phyloP scores from a whole-genome alignment of 345 rosid species.

The Ricinus communis region DNA sequence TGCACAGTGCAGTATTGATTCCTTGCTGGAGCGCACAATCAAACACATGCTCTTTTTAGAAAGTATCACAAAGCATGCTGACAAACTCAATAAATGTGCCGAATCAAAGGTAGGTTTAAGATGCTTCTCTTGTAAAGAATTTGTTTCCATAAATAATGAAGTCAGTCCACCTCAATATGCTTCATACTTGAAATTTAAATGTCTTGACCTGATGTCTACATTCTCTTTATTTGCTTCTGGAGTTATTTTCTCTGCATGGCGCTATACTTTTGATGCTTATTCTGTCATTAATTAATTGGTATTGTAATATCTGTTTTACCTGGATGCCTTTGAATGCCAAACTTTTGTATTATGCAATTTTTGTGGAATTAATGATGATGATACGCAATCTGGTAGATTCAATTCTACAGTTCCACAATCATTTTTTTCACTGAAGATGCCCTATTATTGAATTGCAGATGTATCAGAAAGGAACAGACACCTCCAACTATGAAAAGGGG shows the following conservation, averaged over 20 bases:
- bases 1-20: conserved; percentile 94
- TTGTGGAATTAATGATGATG: background rate
- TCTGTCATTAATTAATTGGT: too few species aligned
- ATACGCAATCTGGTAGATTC: background rate
- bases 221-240: background rate
- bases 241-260: background rate
- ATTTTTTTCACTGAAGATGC: background rate
- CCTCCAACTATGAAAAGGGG: conserved; percentile 51
- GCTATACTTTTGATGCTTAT: background rate
- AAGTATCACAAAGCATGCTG: conserved; percentile 83
- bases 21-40: conserved; percentile 91
- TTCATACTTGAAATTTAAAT: background rate
- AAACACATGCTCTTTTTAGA: conserved; percentile 88
- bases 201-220: conserved; percentile 7
- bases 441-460: conserved; percentile 44
- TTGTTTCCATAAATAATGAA: conserved; percentile 12
- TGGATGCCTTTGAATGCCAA: background rate
- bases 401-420: background rate
- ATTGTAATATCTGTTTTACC: too few species aligned
- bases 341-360: background rate
- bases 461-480: conserved; percentile 55
- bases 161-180: conserved; percentile 8
- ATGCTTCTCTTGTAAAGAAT: background rate
- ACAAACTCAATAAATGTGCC: conserved; percentile 74
- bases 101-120: conserved; percentile 50